Base-by-base conservation (phyloP, 2,329 filamentous ascomycete genomes). In the Bipolaris gigantea region DNA sequence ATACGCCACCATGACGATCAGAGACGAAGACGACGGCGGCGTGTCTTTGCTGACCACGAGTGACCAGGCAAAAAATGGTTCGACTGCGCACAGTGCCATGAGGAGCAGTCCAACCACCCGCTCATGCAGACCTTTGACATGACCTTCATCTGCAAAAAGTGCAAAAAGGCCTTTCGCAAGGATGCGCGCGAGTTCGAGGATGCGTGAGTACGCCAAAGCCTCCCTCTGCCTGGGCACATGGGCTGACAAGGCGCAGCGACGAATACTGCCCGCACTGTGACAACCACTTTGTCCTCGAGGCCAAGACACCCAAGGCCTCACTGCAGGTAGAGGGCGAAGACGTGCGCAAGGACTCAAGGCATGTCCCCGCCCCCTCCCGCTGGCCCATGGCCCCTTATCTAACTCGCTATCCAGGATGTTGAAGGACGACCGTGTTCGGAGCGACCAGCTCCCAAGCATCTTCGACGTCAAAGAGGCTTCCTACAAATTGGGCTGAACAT, bases 261-360 rank as follows among this genome's bases (percentile, higher is more conserved):
- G 95, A 99, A 75, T 99, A 96, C 82, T 99, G 94, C 80, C 95
- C 94, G 19, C 90, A 97, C 79, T 99, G 94, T 80, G 94, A 99
- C 74, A 99, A 99, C 79, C 95, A 99, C 77, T 99, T 92, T 72
- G 89, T 99, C 35, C 81, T 99, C 60, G 92, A 97, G 4, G 95
- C 94, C 47, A 77, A 89, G 64, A 90, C 88, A 4, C 90, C 94
- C 19, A 89, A 95, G 76, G 84, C 92, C 9, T 84, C 89, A 33
- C 78, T 99, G 47, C 85, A 92, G 62, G 84, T 99, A 47, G 94
- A 99, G 79, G 90, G 93, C 57, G 93, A 95, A 59, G 95, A 99
- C 77, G 87, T 87, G 3, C 83, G 94, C 56, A 83, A 92, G 65
- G 90, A 99, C 76, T 85, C 84, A 67, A 85, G 89, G 78, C 81